These are phyloP conservation scores for Suhomyces canberraensis DNA, from an alignment of 805 yeast species.

Conservation along the genomic window DNA sequence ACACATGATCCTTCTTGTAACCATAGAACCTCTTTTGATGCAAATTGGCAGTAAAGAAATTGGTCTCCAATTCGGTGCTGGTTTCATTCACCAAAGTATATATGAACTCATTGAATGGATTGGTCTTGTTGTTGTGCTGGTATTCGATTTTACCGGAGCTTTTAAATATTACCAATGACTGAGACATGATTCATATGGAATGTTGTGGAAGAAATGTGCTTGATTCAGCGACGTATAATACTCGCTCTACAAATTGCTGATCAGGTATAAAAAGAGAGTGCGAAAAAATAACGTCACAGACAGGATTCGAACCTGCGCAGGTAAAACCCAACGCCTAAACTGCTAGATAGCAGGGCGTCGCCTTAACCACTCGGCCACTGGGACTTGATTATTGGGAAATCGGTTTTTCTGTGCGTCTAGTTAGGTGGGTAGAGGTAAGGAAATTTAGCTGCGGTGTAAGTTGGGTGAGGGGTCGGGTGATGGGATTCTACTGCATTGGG, in stretches of 20 bases:
- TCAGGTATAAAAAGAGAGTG: slow-evolving; percentile 1
- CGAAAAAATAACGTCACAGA: slow-evolving; percentile 41
- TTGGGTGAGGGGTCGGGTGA: too few species aligned
- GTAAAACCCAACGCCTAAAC: slow-evolving; percentile 31
- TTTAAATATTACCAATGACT: slow-evolving; percentile 34
- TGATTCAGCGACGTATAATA: background rate
- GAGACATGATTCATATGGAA: slow-evolving; percentile 28
- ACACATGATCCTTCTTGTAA: slow-evolving; percentile 22
- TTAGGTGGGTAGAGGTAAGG: too few species aligned
- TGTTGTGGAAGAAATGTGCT: background rate
- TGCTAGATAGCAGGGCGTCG: slow-evolving; percentile 26
- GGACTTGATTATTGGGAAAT: too few species aligned
- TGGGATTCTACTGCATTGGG: too few species aligned
- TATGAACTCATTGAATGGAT: slow-evolving; percentile 40
- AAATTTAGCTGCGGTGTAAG: too few species aligned
- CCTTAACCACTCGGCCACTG: slow-evolving; percentile 39
- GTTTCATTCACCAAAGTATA: slow-evolving; percentile 34
- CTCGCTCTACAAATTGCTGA: background rate
- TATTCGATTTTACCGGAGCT: slow-evolving; percentile 36
- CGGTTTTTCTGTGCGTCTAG: too few species aligned
- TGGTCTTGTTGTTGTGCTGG: slow-evolving; percentile 32
- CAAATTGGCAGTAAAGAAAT: slow-evolving; percentile 29
- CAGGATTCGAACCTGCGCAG: slow-evolving; percentile 56
- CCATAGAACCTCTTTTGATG: slow-evolving; percentile 36
- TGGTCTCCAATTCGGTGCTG: slow-evolving; percentile 27